Percentiles rank a stretch among this genome's conserved stretches.
phyloP scores from a whole-genome alignment of 208 protist genomes.

The Trypanosoma cruzi region DNA sequence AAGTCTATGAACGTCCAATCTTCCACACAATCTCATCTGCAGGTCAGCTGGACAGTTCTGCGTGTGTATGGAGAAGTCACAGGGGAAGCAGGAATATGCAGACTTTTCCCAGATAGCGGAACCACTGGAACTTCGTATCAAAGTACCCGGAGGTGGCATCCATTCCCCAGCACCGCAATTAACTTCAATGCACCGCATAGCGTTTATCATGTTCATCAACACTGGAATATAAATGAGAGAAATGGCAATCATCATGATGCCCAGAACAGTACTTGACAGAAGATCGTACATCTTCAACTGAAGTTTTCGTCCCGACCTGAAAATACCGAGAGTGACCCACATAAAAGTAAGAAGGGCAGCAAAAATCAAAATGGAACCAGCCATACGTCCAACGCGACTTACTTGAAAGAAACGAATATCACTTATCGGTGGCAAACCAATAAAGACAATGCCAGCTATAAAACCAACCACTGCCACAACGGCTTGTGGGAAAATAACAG shows the following conservation, averaged over 20 bases:
- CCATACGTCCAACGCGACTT: constrained; percentile 32
- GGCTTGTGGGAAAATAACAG: constrained; percentile 26
- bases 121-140: not conserved
- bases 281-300: constrained; percentile 24
- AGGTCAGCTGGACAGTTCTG: constrained; percentile 47
- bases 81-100: constrained; percentile 38
- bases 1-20: constrained; percentile 20
- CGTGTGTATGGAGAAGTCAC: constrained; percentile 38
- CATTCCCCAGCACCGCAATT: constrained; percentile 41
- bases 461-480: constrained; percentile 39
- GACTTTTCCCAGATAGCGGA: constrained; percentile 3
- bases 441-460: constrained; percentile 36
- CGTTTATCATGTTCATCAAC: constrained; percentile 54
- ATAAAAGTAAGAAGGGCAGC: constrained; percentile 21
- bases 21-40: constrained; percentile 40
- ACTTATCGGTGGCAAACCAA: constrained; percentile 31
- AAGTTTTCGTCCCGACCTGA: constrained; percentile 35
- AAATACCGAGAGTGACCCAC: constrained; percentile 49
- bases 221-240: constrained; percentile 66
- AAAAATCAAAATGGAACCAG: constrained; percentile 32
- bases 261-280: constrained; percentile 27
- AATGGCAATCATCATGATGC: constrained; percentile 37
- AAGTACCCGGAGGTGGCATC: constrained; percentile 30
- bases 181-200: constrained; percentile 54
- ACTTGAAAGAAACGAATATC: constrained; percentile 36